Percentiles rank a stretch among this genome's conserved stretches.
phyloP scores from a whole-genome alignment of 192 early-diverging fungal species.

The Dissophora ornata region DNA sequence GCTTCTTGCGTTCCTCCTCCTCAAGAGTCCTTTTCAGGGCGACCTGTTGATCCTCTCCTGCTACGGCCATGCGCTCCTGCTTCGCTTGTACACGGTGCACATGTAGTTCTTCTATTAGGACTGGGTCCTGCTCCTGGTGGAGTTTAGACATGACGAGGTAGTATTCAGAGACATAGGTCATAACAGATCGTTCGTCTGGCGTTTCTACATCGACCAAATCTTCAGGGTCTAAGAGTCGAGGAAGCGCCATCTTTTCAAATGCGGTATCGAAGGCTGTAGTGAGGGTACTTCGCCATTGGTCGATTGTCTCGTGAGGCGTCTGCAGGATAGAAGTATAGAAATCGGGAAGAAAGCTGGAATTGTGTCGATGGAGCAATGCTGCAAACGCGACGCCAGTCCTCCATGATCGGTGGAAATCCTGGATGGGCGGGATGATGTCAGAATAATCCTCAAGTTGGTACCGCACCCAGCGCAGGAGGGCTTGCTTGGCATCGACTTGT shows the following conservation, averaged over 20 bases:
- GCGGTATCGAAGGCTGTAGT: conserved; percentile 56
- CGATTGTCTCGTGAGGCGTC: conserved; percentile 45
- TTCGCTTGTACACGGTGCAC: conserved; percentile 35
- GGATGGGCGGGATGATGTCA: conserved; percentile 60
- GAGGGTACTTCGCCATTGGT: conserved; percentile 50
- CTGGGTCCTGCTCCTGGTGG: conserved; percentile 36
- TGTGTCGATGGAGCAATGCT: conserved; percentile 59
- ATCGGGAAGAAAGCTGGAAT: conserved; percentile 57
- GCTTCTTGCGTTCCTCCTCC: conserved; percentile 32
- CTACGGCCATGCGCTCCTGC: conserved; percentile 20
- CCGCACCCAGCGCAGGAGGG: conserved; percentile 62
- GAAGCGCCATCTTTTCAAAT: conserved; percentile 53
- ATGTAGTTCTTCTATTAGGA: conserved; percentile 19
- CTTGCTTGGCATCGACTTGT: conserved; percentile 61
- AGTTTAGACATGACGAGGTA: conserved; percentile 62
- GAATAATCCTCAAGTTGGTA: conserved; percentile 63
- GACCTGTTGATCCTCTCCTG: conserved; percentile 33
- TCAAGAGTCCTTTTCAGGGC: conserved; percentile 16
- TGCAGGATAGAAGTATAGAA: conserved; percentile 51
- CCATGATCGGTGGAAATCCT: conserved; percentile 65
- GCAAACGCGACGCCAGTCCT: conserved; percentile 63
- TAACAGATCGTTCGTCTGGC: conserved; percentile 64
- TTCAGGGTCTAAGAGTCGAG: conserved; percentile 56
- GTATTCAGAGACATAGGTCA: conserved; percentile 66
- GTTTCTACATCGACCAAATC: conserved; percentile 62